Base-by-base conservation (phyloP, 2,329 filamentous ascomycete genomes). In the Exophiala sp. region DNA sequence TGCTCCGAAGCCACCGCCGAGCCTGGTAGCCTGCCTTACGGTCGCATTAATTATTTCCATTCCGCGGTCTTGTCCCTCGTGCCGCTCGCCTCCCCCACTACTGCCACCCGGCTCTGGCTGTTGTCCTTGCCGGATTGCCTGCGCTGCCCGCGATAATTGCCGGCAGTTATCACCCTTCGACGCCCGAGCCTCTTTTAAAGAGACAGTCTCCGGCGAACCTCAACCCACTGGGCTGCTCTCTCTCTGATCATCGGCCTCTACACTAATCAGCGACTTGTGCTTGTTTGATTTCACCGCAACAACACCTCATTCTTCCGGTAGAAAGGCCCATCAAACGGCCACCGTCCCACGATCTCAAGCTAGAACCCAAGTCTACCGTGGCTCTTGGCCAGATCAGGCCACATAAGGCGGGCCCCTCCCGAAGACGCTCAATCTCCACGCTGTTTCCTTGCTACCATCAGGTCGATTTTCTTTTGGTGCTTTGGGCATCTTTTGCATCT, bases 321-420 rank as follows among this genome's bases (percentile, higher is more conserved):
- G n/a, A n/a, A n/a, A n/a, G n/a, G n/a, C n/a, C n/a, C n/a, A n/a
- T n/a, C n/a, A n/a, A n/a, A n/a, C n/a, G n/a, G n/a, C n/a, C n/a
- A n/a, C n/a, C n/a, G n/a, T n/a, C 30, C 30, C 14, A 34, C 30
- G 14, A 34, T 8, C 14, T 34, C 30, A 34, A n/a, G 8, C 30
- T 34, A 34, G 30, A 34, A 34, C 14, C 24, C 24, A n/a, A n/a
- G n/a, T n/a, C n/a, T n/a, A n/a, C n/a, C n/a, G n/a, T n/a, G n/a
- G n/a, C 46, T 49, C 54, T 57, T 54, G 51, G 54, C 51, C 38
- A 47, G 24, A 48, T 57, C 54, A 57, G 54, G 51, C 51, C 54
- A 57, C 54, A 57, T 37, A 57, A 34, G 45, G 34, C 38, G 39
- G 35, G 35, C 27, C 45, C 29, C 23, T 29, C 50, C 46, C 34